Conservation (phyloP, 371 early-diverging fungal genomes). For the Amoeboaphelidium protococcarum region DNA sequence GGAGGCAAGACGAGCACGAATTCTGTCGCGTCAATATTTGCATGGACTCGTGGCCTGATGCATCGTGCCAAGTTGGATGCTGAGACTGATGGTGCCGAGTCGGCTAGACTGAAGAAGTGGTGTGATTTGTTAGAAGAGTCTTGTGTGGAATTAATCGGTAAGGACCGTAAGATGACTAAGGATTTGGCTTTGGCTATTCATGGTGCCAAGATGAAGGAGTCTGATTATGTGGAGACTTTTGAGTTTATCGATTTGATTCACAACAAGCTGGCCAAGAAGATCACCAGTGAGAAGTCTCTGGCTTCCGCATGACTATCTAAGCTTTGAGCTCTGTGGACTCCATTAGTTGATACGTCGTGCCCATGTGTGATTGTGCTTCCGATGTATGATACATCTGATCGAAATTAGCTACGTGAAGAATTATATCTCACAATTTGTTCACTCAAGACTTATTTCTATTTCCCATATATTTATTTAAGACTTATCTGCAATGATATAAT, state of each 20-base stretch:
- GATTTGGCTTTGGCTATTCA: slow-evolving; percentile 81
- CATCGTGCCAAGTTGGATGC: slow-evolving; percentile 83
- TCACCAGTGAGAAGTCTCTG: too few relatives aligned
- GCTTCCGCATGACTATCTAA: too few relatives aligned
- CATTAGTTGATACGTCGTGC: too few relatives aligned
- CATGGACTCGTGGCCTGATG: slow-evolving; percentile 84
- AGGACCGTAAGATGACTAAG: slow-evolving; percentile 76
- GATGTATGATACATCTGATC: too few relatives aligned
- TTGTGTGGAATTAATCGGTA: slow-evolving; percentile 62
- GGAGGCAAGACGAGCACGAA: slow-evolving; percentile 40
- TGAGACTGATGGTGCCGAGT: slow-evolving; percentile 36
- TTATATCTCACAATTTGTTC: too few relatives aligned
- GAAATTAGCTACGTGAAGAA: too few relatives aligned
- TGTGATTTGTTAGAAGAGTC: slow-evolving; percentile 53
- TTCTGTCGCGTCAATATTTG: slow-evolving; percentile 90
- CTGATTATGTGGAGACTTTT: slow-evolving; percentile 44
- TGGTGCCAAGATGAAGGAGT: slow-evolving; percentile 28
- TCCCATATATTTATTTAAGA: too few relatives aligned
- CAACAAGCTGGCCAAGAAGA: slow-evolving; percentile 11
- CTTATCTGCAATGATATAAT: too few relatives aligned
- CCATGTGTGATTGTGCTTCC: too few relatives aligned
- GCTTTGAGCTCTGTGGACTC: too few relatives aligned
- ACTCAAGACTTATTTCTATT: too few relatives aligned
- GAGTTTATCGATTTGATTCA: slow-evolving; percentile 49
- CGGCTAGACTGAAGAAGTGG: slow-evolving; percentile 48